Evolutionary conservation across 2,329 filamentous ascomycete species (phyloP).

Genomic region (Colletotrichum simmondsii): DNA sequence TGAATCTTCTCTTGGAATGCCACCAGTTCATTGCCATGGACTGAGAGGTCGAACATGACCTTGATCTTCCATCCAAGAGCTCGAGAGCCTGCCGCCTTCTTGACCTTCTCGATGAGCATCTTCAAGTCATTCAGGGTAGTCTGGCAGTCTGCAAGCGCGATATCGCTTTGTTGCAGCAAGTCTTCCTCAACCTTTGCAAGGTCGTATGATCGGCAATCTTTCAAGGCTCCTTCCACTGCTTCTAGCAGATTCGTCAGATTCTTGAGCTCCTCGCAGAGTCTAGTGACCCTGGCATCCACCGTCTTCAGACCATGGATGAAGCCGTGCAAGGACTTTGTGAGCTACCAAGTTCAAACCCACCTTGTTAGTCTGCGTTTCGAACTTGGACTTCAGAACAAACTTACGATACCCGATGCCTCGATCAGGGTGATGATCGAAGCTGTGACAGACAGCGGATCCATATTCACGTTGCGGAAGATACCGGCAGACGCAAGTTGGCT

Average conservation of each 20-base stretch:
- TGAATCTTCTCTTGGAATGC: conserved; percentile 40
- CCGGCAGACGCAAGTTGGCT: neutral
- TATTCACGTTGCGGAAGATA: neutral
- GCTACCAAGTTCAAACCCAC: neutral
- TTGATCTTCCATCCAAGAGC: conserved; percentile 26
- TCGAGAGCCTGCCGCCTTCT: conserved; percentile 3
- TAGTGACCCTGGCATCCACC: conserved; percentile 34
- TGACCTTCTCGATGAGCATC: conserved; percentile 35
- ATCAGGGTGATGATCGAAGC: neutral
- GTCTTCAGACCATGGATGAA: conserved; percentile 34
- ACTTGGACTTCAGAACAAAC: neutral
- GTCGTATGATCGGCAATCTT: conserved; percentile 36
- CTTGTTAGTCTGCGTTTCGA: neutral
- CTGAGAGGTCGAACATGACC: conserved; percentile 34
- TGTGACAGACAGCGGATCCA: neutral
- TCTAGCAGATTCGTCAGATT: conserved; percentile 37
- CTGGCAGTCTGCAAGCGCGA: conserved; percentile 37
- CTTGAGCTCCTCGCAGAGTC: conserved; percentile 36
- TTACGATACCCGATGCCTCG: conserved; percentile 30
- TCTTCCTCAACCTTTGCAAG: conserved; percentile 36
- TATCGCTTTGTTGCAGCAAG: conserved; percentile 39
- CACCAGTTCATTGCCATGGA: conserved; percentile 35
- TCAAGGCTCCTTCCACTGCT: conserved; percentile 36
- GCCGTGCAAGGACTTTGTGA: conserved; percentile 26
- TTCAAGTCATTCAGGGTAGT: conserved; percentile 36